Evolutionary conservation across 2,329 filamentous ascomycete species (phyloP).

Genomic region (Colletotrichum tofieldiae): DNA sequence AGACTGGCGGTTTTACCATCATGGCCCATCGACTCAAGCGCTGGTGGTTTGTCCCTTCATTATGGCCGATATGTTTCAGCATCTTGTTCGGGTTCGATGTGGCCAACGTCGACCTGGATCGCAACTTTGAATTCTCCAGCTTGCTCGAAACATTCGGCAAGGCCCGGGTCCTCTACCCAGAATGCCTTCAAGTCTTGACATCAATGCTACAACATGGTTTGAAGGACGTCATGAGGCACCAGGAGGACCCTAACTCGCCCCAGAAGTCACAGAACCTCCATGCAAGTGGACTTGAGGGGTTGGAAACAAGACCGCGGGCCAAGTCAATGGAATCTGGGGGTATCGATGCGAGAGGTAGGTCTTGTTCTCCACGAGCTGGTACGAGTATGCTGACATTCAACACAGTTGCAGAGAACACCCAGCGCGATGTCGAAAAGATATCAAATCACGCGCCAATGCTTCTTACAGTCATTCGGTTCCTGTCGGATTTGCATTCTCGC

Average conservation of each 20-base stretch:
- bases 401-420: conserved; percentile 53
- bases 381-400: conserved; percentile 39
- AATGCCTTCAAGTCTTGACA: conserved; percentile 84
- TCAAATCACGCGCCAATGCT: conserved; percentile 74
- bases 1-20: conserved; percentile 89
- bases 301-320: conserved; percentile 61
- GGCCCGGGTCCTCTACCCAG: conserved; percentile 80
- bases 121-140: conserved; percentile 80
- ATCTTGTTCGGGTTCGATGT: conserved; percentile 91
- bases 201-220: conserved; percentile 91
- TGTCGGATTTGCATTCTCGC: conserved; percentile 83
- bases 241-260: conserved; percentile 73
- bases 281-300: conserved; percentile 45
- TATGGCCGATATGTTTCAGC: conserved; percentile 92
- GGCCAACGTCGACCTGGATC: conserved; percentile 79
- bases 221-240: conserved; percentile 76
- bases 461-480: conserved; percentile 83
- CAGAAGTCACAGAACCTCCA: conserved; percentile 33
- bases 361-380: no score
- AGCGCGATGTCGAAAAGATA: conserved; percentile 64
- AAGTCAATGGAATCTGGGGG: conserved; percentile 78
- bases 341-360: conserved; percentile 69
- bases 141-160: conserved; percentile 82
- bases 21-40: conserved; percentile 85
- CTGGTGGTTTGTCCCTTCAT: conserved; percentile 88